Evolutionary conservation across 306 rosid genomes (phyloP), one percentile per base, ranked within the genome.

Genomic region (Begonia masoniana): DNA sequence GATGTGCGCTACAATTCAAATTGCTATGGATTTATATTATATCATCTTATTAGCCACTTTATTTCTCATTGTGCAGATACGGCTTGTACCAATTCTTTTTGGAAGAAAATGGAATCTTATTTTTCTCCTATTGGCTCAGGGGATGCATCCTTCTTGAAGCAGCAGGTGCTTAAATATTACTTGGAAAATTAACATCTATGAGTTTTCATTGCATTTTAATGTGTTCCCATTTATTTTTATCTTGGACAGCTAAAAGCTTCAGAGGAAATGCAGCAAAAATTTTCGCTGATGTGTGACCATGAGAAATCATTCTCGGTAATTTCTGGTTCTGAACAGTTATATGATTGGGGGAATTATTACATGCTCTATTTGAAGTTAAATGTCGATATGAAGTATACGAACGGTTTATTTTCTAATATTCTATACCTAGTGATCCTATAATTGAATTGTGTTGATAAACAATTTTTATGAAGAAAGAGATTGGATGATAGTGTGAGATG

Each of bases 81-180:
- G 58, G 77, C 87, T 48, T 78, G 89, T 63, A 82, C 94, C 45
- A 67, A 84, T 74, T 13, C 75, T 50, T 85, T 85, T 70, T 88
- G 97, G 97, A 78, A 79, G 87, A 72, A 80, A 65, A 49, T 76
- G 79, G 94, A 88, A 64, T 76, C 73, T 47, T 24, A 66, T 59
- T 80, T 85, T 72, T 75, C 79, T 64, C 58, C 86, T 63, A 70
- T 80, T 57, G 67, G 68, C 74, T 64, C 67, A 58, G 81, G 68
- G 55, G 78, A 60, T 57, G 63, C 57, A 58, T 71, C 74, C 57
- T 71, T 51, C 70, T 67, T 78, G 77, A 85, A 82, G 79, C 81
- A 82, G 65, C 81, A 66, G 94, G 97, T 85, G 36, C 55, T 63
- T 56, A 52, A 31, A 31, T 31, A 31, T 31, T 31, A 31, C 39